Percentiles rank a stretch among this genome's conserved stretches.
Conservation (phyloP, 257 asterid species). For the Agastache rugosa region DNA sequence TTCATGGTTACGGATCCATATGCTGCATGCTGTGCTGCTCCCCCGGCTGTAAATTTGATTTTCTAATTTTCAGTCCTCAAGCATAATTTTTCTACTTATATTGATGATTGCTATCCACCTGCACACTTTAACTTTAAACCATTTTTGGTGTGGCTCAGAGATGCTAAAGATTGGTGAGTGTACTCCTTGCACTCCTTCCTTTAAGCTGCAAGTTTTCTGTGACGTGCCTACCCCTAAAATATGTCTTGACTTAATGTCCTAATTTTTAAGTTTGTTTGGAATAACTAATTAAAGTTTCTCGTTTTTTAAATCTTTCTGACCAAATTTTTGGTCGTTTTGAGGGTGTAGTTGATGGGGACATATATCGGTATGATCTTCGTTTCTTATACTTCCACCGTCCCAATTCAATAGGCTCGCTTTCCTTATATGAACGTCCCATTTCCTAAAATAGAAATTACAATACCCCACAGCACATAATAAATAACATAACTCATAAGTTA, state of each 20-base stretch:
- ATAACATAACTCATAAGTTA: too few species aligned
- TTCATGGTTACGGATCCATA: conserved; percentile 16
- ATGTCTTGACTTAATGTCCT: neutral
- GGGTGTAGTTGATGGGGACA: conserved; percentile 11
- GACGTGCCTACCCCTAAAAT: neutral
- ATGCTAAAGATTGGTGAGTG: conserved; percentile 23
- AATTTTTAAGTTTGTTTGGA: conserved; percentile 9
- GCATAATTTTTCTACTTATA: neutral
- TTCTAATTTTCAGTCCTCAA: conserved; percentile 1
- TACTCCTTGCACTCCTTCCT: conserved; percentile 15
- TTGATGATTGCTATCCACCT: conserved; percentile 17
- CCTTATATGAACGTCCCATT: too few species aligned
- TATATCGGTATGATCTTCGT: conserved; percentile 9
- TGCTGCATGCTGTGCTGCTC: neutral
- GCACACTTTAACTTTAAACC: neutral
- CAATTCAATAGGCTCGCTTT: too few species aligned
- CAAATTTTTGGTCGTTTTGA: neutral
- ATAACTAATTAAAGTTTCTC: neutral
- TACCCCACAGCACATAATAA: too few species aligned
- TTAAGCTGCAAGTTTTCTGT: conserved; percentile 1
- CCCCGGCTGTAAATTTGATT: conserved; percentile 4
- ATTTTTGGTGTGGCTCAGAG: conserved; percentile 27
- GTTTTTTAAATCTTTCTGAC: neutral
- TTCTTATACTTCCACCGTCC: too few species aligned
- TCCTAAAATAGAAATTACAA: too few species aligned